A percentile compares a stretch with the other conserved stretches of the same genome.
These are phyloP conservation scores for Phoenix roebelenii DNA, from an alignment of 176 grass and related monocot species.

Conservation along the genomic window DNA sequence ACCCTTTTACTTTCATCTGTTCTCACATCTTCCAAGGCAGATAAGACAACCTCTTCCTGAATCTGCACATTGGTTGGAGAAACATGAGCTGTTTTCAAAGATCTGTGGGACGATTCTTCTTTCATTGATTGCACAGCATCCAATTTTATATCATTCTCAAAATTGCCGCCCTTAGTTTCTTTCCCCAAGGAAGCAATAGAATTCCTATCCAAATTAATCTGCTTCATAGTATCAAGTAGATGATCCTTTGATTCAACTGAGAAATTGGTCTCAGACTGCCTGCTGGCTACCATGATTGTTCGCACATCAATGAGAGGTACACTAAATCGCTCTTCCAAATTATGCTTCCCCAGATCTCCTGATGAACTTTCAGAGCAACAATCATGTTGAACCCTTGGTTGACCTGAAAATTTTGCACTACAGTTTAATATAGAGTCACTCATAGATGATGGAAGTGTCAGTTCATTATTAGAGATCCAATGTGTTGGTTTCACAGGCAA, in stretches of 20 bases:
- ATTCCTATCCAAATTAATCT: slow-evolving; percentile 18
- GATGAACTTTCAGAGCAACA: slow-evolving; percentile 4
- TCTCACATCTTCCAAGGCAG: slow-evolving; percentile 3
- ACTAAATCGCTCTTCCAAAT: slow-evolving; percentile 9
- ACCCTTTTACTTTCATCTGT: too few relatives aligned
- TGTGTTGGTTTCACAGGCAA: too few relatives aligned
- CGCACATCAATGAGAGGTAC: background rate
- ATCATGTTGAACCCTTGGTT: too few relatives aligned
- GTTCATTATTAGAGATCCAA: too few relatives aligned
- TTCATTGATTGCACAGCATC: slow-evolving; percentile 15
- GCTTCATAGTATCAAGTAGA: slow-evolving; percentile 12
- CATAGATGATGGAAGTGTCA: too few relatives aligned
- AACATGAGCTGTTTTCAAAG: too few relatives aligned
- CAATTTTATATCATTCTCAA: slow-evolving; percentile 7
- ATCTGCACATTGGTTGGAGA: too few relatives aligned
- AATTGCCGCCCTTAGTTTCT: slow-evolving; percentile 19
- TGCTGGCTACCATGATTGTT: slow-evolving; percentile 5
- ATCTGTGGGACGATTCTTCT: slow-evolving; percentile 12
- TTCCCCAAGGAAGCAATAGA: slow-evolving; percentile 17
- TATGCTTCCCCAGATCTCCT: slow-evolving; percentile 8
- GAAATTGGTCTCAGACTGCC: slow-evolving; percentile 15
- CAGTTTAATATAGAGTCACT: too few relatives aligned
- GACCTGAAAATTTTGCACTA: too few relatives aligned
- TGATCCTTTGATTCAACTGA: slow-evolving; percentile 14
- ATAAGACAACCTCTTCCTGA: background rate